Conservation (phyloP, 192 early-diverging fungal species). For the Phycomyces blakesleeanus region DNA sequence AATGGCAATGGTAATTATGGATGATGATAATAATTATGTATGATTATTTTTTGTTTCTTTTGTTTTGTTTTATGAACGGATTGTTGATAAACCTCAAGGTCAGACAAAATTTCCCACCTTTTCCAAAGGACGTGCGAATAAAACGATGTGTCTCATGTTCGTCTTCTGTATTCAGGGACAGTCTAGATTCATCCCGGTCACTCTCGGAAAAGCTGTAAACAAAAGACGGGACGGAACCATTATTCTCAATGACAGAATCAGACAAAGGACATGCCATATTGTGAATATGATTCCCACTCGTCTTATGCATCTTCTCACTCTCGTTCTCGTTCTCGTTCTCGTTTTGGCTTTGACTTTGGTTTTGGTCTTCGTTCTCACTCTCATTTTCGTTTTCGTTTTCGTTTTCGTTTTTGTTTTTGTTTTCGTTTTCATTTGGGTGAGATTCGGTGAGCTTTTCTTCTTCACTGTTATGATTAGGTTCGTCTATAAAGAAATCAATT, state of each 20-base stretch:
- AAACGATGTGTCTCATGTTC: constrained; percentile 45
- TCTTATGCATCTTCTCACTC: not conserved
- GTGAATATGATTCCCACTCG: not conserved
- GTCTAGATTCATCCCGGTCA: not conserved
- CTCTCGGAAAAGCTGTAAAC: not conserved
- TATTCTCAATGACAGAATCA: not conserved
- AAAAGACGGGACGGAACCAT: not conserved
- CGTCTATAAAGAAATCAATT: too few species aligned
- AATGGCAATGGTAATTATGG: too few species aligned
- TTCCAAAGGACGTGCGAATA: constrained; percentile 54
- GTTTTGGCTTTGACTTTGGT: too few species aligned
- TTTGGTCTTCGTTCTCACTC: too few species aligned
- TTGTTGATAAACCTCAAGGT: not conserved
- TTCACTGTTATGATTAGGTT: too few species aligned
- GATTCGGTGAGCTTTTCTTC: too few species aligned
- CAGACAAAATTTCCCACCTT: constrained; percentile 38
- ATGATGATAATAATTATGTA: too few species aligned
- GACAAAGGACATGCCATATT: not conserved
- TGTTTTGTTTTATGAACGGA: constrained; percentile 2
- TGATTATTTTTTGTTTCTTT: too few species aligned
- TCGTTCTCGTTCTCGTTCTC: not conserved
- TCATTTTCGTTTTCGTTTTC: too few species aligned
- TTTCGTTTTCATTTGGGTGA: too few species aligned
- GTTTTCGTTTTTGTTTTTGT: too few species aligned
- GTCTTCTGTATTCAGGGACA: constrained; percentile 6